These are phyloP conservation scores for Emydomyces testavorans DNA, from an alignment of 2,329 filamentous ascomycete species.

Conservation along the genomic window DNA sequence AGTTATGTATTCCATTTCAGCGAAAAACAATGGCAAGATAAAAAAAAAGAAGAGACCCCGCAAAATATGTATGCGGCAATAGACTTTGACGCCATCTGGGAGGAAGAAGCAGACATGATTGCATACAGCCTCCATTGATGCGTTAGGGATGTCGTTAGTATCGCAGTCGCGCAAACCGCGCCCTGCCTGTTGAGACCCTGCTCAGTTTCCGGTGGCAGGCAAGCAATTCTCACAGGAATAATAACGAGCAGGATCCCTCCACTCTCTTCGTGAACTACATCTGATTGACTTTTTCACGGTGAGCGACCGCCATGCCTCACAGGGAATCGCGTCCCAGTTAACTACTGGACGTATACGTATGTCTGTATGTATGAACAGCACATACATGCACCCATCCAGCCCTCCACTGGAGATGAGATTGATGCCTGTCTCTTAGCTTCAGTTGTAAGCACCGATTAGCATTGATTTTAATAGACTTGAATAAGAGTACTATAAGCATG, in stretches of 20 bases:
- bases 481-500: too few species aligned
- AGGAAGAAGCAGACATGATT: background rate
- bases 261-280: constrained; percentile 1
- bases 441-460: too few species aligned
- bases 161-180: constrained; percentile 17
- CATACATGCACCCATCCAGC: too few species aligned
- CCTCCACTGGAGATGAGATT: too few species aligned
- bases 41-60: constrained; percentile 7
- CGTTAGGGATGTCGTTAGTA: too few species aligned
- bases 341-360: too few species aligned
- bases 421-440: too few species aligned
- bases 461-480: too few species aligned
- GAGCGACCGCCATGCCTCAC: background rate
- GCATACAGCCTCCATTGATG: constrained; percentile 17
- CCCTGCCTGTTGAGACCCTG: constrained; percentile 6
- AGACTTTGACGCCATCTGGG: constrained; percentile 2
- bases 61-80: constrained; percentile 8
- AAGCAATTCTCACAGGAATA: constrained; percentile 2
- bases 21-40: background rate
- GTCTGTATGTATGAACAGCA: too few species aligned
- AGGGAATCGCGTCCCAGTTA: background rate
- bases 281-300: background rate
- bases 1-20: too few species aligned
- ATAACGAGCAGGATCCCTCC: constrained; percentile 5
- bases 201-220: background rate